Base-by-base conservation (phyloP, 495 filamentous ascomycete species). In the Halenospora varia region DNA sequence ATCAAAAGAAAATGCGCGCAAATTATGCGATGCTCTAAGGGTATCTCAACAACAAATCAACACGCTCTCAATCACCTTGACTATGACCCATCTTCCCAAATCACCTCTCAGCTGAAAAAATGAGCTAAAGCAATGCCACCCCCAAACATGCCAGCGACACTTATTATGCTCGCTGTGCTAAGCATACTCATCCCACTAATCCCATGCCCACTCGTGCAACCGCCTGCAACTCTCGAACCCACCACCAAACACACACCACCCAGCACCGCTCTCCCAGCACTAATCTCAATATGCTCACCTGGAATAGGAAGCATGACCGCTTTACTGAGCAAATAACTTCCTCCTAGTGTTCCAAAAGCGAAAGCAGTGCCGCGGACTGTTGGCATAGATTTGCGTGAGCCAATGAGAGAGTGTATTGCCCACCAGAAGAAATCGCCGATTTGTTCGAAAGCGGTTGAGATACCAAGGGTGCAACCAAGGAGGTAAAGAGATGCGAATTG, bases 131-230 rank as follows among this genome's bases (percentile, higher is more conserved):
- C 60, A 64, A 69, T 54, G 0, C 78, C 82, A 2, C 69, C 74
- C 2, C 50, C 73, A 69, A 84, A 82, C 56, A 77, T 75, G 0
- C 73, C 56, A 3, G 63, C 77, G 4, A 81, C 74, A 1, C 75
- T 78, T 15, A 85, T 53, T 52, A 82, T 67, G 64, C 82, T 84
- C 1, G 75, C 71, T 18, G 76, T 63, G 0, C 77, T 78, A 4
- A 83, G 58, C 60, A 76, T 62, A 25, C 74, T 72, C 47, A 84
- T 72, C 3, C 81, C 81, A 25, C 73, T 81, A 56, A 85, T 82
- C 1, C 82, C 82, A 60, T 84, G 82, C 0, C 81, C 82, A 20
- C 77, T 82, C 0, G 81, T 83, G 56, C 81, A 85, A 1, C 81
- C 81, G 3, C 81, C 81, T 0, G 73, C 81, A 45, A 83, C 69